Base-by-base conservation (phyloP, 1,284 basidiomycete genomes). In the Leccinum holopus region DNA sequence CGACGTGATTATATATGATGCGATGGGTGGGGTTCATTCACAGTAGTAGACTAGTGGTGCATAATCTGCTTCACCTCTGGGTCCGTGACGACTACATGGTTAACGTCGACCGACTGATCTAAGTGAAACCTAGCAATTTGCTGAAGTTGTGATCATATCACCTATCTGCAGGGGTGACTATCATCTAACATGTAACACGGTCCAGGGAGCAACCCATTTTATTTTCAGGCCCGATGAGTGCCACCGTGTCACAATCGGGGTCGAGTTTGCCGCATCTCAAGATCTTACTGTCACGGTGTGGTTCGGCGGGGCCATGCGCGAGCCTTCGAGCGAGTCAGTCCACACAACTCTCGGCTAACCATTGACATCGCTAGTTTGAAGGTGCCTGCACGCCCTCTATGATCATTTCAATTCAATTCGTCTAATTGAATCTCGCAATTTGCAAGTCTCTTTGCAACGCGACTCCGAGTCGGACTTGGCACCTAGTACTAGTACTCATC, bases 1-100 rank as follows among this genome's bases (percentile, higher is more conserved):
- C 72, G 35, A 59, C 51, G 32, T 76, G 65, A 70, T 52, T 32
- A 2, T 5, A 55, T n/a, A n/a, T n/a, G 25, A 25, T 25, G 25
- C 25, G 25, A 25, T 25, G 49, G 16, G 18, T 16, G 7, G 39
- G 11, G 32, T 18, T 3, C 18, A 30, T 47, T 55, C 3, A 14
- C 30, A 35, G 25, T 28, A 14, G 41, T 58, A 57, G 55, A 32
- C 49, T 44, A 35, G 44, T 51, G 41, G 51, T 25, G 32, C 37
- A 33, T 21, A 35, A 54, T 18, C 32, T 11, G 16, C 18, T 55
- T 55, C 9, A 8, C 16, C 14, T 49, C 25, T 54, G n/a, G 25
- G 14, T 21, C n/a, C 25, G 35, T 21, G 9, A 61, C 16, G 44
- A 21, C 47, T 28, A 39, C 14, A 52, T 30, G 21, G 33, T 35